A percentile compares a stretch with the other conserved stretches of the same genome.
Evolutionary conservation across 2,329 filamentous ascomycete genomes (phyloP).

Genomic region (Neoascochyta sp.): DNA sequence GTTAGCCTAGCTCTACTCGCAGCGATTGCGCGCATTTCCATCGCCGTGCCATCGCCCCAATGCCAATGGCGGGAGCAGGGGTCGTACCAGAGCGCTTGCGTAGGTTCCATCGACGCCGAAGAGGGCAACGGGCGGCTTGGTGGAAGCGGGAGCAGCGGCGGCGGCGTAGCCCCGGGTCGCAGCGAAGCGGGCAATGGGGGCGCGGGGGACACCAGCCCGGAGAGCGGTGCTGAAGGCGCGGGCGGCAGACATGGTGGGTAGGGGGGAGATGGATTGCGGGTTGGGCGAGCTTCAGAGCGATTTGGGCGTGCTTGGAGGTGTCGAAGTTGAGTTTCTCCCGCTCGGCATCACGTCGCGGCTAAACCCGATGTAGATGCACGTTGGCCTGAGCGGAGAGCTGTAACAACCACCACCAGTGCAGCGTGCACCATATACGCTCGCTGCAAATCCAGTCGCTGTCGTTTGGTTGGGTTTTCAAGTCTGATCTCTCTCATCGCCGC

Average conservation of each 20-base stretch:
- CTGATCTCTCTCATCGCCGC: too few relatives aligned
- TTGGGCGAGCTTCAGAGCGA: constrained; percentile 25
- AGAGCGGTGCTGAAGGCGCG: constrained; percentile 55
- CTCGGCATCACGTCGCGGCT: too few relatives aligned
- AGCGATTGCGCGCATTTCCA: constrained; percentile 18
- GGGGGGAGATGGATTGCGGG: constrained; percentile 37
- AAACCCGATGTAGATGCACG: too few relatives aligned
- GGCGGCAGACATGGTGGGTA: constrained; percentile 53
- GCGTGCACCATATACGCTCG: too few relatives aligned
- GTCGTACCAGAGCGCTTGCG: constrained; percentile 90
- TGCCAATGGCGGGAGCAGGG: constrained; percentile 16
- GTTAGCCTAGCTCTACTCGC: constrained; percentile 19
- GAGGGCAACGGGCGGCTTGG: constrained; percentile 83
- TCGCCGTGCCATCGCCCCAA: constrained; percentile 15
- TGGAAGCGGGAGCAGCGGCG: constrained; percentile 56
- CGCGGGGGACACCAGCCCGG: constrained; percentile 55
- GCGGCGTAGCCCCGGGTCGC: constrained; percentile 68
- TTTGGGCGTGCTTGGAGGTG: constrained; percentile 9
- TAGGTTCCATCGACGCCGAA: constrained; percentile 98
- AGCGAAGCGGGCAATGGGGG: constrained; percentile 57
- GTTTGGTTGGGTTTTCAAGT: too few relatives aligned
- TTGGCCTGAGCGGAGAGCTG: too few relatives aligned
- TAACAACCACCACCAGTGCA: too few relatives aligned
- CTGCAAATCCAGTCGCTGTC: too few relatives aligned
- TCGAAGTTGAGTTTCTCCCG: too few relatives aligned